These are phyloP conservation scores for Quercus lobata DNA, from an alignment of 331 rosid species.

Conservation along the genomic window DNA sequence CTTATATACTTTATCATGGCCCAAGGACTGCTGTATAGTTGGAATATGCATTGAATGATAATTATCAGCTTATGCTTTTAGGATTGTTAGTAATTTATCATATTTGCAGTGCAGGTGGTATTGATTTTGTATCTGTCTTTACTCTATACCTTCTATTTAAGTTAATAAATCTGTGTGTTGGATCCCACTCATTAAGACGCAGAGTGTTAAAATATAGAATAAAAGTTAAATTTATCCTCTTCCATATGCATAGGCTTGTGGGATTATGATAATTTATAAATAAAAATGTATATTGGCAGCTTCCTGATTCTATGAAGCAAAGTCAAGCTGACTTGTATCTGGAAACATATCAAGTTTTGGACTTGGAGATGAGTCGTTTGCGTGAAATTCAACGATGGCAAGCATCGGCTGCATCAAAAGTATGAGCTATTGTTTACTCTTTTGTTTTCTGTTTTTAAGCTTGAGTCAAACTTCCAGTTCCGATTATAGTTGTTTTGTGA, in stretches of 20 bases:
- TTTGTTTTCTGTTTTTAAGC: conserved; percentile 10
- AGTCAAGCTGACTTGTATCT: conserved; percentile 96
- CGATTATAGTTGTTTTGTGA: conserved; percentile 12
- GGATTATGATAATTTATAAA: background rate
- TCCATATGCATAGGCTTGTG: background rate
- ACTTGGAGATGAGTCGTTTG: conserved; percentile 97
- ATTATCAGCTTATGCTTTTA: background rate
- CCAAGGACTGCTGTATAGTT: too few species aligned
- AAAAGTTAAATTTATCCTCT: background rate
- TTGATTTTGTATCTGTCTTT: conserved; percentile 45
- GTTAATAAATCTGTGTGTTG: too few species aligned
- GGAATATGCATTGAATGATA: too few species aligned
- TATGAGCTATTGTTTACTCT: conserved; percentile 13
- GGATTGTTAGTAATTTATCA: background rate
- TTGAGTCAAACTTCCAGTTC: conserved; percentile 15
- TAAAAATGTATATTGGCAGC: conserved; percentile 33
- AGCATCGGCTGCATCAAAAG: conserved; percentile 93
- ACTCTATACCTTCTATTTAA: too few species aligned
- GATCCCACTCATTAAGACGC: background rate
- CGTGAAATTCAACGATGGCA: conserved; percentile 99
- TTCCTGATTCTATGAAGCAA: conserved; percentile 99
- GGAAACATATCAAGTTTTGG: conserved; percentile 97
- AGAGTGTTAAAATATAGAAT: background rate
- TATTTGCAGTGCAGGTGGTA: conserved; percentile 48
- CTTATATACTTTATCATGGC: too few species aligned